Conservation (phyloP, 83 land plant species). For the Thuja plicata region DNA sequence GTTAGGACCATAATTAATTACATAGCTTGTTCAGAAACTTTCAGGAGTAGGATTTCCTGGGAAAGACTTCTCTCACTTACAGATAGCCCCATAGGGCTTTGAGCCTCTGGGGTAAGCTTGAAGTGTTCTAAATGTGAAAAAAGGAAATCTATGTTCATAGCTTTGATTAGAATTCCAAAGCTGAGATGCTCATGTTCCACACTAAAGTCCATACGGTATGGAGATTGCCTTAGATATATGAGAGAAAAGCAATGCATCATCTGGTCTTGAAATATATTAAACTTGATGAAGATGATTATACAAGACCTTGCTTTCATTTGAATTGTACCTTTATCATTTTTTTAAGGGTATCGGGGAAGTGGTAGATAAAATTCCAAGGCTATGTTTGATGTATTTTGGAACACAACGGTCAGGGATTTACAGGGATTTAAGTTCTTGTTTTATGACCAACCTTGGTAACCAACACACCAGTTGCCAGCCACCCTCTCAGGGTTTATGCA, state of each 20-base stretch:
- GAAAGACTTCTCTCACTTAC: too few species aligned
- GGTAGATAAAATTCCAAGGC: not conserved
- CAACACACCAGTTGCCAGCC: too few species aligned
- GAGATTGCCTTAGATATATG: not conserved
- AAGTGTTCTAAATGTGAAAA: not conserved
- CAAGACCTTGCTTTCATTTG: not conserved
- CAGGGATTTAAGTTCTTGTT: too few species aligned
- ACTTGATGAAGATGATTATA: not conserved
- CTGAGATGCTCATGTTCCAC: not conserved
- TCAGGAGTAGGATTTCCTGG: not conserved
- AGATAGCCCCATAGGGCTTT: not conserved
- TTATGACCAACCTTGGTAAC: too few species aligned
- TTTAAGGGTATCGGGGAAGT: not conserved
- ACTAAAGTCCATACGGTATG: not conserved
- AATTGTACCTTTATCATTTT: not conserved
- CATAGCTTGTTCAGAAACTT: too few species aligned
- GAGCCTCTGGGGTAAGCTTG: not conserved
- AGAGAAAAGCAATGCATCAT: not conserved
- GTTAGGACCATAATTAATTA: not conserved
- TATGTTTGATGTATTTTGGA: too few species aligned
- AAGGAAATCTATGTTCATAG: not conserved
- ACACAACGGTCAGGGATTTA: too few species aligned
- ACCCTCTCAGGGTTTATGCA: too few species aligned
- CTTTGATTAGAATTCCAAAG: not conserved
- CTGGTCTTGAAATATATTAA: not conserved